Conservation (phyloP, 83 land plant genomes). For the Isoetes engelmannii region DNA sequence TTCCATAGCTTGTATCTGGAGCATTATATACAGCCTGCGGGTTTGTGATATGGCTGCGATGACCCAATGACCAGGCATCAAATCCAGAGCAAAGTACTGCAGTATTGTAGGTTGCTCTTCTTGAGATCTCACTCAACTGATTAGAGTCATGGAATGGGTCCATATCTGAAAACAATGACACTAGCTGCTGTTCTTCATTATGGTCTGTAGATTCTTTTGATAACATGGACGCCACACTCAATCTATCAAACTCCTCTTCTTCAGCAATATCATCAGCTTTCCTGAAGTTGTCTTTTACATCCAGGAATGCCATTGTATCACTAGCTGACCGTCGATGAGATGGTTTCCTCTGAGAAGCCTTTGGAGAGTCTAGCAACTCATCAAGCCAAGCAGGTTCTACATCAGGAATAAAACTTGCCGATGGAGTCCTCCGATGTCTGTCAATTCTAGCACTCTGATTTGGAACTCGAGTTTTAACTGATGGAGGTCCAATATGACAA, state of each 20-base stretch:
- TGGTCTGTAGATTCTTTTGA: constrained; percentile 11
- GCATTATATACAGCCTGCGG: too few relatives aligned
- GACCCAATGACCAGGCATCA: too few relatives aligned
- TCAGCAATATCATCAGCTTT: constrained; percentile 17
- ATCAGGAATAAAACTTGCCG: constrained; percentile 9
- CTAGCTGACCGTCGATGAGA: constrained; percentile 28
- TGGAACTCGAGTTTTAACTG: not conserved
- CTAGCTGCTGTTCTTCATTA: constrained; percentile 14
- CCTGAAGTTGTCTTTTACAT: constrained; percentile 11
- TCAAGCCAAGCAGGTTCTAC: constrained; percentile 22
- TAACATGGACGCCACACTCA: not conserved
- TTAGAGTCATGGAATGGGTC: not conserved
- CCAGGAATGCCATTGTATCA: constrained; percentile 24
- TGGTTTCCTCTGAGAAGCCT: constrained; percentile 13
- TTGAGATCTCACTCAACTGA: not conserved
- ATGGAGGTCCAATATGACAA: not conserved
- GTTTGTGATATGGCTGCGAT: too few relatives aligned
- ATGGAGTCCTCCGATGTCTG: constrained; percentile 1
- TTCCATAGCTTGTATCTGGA: too few relatives aligned
- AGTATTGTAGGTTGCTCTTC: not conserved
- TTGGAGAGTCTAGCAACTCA: constrained; percentile 18
- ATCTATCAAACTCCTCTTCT: constrained; percentile 17
- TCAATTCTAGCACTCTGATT: not conserved
- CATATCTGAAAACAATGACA: constrained; percentile 14
- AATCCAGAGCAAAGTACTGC: too few relatives aligned